Base-by-base conservation (phyloP, 2,329 filamentous ascomycete species). In the Didymella exigua region DNA sequence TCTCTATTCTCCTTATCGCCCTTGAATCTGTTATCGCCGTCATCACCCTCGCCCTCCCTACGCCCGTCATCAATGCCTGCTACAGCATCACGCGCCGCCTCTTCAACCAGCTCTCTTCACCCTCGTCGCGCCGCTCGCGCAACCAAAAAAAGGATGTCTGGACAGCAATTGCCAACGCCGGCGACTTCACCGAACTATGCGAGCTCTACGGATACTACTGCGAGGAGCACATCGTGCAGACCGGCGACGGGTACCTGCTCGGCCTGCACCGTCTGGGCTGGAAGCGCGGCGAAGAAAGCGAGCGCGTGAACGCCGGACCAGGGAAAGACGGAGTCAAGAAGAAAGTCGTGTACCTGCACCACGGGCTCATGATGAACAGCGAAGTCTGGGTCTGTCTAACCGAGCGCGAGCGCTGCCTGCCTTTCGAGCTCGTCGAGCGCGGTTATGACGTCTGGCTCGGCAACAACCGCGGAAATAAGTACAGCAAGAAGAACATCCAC, bases 381-480 rank as follows among this genome's bases (percentile, higher is more conserved):
- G 95, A 99, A 75, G 93, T 99, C 29, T 99, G 95, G 95, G 91
- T 98, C 8, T 96, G 91, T 70, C 78, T 93, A 71, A 96, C 93
- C 0, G 90, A 97, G 63, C 87, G 88, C 64, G 84, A 96, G 74
- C 85, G 93, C 64, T 93, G 89, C 63, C 80, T 99, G 33, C 91
- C 95, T 0, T 98, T 99, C 72, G 84, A 89, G 63, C 81, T 99
- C 37, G 91, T 96, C 0, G 91, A 97, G 69, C 84, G 85, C 68
- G 95, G 95, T 2, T 99, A 96, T 67, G 95, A 99, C 79, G 93
- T 98, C 61, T 99, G 95, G 91, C 82, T 99, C 59, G 95, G 95
- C 45, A 99, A 99, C 75, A 99, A 99, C 70, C 88, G 95, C 30
- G 95, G 95, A 44, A 99, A 99, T 82, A 99, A 99, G 74, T 99